phyloP scores from a whole-genome alignment of 2,329 filamentous ascomycete species.

The Colletotrichum orbiculare region DNA sequence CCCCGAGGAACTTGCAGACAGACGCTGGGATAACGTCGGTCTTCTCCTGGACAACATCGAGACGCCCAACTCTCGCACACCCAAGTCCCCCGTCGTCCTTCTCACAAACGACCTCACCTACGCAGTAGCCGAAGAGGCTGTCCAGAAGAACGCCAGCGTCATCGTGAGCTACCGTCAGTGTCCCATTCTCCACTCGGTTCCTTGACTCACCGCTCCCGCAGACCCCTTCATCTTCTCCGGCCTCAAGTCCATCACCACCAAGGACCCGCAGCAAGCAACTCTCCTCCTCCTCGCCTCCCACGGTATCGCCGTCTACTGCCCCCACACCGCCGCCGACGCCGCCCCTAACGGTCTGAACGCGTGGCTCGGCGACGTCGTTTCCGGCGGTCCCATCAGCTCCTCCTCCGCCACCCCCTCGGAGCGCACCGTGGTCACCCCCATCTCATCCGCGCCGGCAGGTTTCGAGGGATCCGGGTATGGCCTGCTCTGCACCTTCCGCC shows the following conservation, averaged over 20 bases:
- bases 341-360: constrained; percentile 87
- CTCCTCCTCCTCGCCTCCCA: constrained; percentile 84
- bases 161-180: constrained; percentile 86
- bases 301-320: constrained; percentile 94
- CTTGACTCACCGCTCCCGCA: constrained; percentile 47
- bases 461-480: constrained; percentile 65
- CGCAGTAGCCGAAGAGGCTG: constrained; percentile 90
- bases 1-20: constrained; percentile 88
- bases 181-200: neutral
- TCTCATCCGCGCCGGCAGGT: constrained; percentile 51
- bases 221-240: constrained; percentile 97
- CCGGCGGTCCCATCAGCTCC: constrained; percentile 53
- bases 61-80: constrained; percentile 42
- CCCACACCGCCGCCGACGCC: constrained; percentile 94
- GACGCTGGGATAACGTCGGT: constrained; percentile 96
- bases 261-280: constrained; percentile 86
- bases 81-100: constrained; percentile 54
- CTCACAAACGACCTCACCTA: constrained; percentile 90
- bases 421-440: constrained; percentile 58
- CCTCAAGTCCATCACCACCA: constrained; percentile 86
- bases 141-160: constrained; percentile 78
- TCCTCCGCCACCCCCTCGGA: constrained; percentile 44
- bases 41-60: constrained; percentile 69
- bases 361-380: constrained; percentile 91
- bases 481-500: constrained; percentile 56